Conservation (phyloP, 2,329 filamentous ascomycete species). For the Aspergillus sclerotialis region DNA sequence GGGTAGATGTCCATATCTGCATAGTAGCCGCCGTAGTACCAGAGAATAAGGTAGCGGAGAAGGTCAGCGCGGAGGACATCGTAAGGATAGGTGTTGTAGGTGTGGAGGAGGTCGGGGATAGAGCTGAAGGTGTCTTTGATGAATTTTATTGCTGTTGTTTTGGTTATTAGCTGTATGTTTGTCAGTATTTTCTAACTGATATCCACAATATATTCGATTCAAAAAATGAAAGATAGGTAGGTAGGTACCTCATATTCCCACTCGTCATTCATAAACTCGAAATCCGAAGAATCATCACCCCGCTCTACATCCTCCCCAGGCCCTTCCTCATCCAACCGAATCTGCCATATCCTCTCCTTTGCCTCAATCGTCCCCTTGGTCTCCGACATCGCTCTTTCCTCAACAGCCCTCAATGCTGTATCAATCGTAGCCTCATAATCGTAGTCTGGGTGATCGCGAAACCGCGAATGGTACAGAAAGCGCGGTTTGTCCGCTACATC, state of each 20-base stretch:
- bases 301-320: slow-evolving; percentile 9
- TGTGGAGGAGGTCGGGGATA: not conserved
- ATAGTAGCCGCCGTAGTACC: slow-evolving; percentile 31
- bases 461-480: slow-evolving; percentile 23
- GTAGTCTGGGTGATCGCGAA: slow-evolving; percentile 19
- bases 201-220: no score
- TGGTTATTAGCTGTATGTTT: not conserved
- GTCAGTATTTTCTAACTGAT: no score
- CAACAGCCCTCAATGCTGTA: slow-evolving; percentile 17
- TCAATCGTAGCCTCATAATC: slow-evolving; percentile 17
- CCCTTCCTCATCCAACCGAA: slow-evolving; percentile 14
- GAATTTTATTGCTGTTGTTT: not conserved
- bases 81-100: slow-evolving; percentile 33
- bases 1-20: slow-evolving; percentile 28
- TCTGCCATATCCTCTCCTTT: slow-evolving; percentile 24
- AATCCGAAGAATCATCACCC: slow-evolving; percentile 17
- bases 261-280: slow-evolving; percentile 19
- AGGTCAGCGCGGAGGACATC: slow-evolving; percentile 46
- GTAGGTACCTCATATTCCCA: slow-evolving; percentile 24
- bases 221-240: no score
- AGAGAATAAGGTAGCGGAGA: slow-evolving; percentile 30
- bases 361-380: slow-evolving; percentile 6
- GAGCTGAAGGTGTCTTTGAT: not conserved
- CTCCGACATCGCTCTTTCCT: slow-evolving; percentile 8
- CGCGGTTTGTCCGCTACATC: slow-evolving; percentile 14